Base-by-base conservation (phyloP, 1,284 basidiomycete genomes). In the Vanrija sp. region DNA sequence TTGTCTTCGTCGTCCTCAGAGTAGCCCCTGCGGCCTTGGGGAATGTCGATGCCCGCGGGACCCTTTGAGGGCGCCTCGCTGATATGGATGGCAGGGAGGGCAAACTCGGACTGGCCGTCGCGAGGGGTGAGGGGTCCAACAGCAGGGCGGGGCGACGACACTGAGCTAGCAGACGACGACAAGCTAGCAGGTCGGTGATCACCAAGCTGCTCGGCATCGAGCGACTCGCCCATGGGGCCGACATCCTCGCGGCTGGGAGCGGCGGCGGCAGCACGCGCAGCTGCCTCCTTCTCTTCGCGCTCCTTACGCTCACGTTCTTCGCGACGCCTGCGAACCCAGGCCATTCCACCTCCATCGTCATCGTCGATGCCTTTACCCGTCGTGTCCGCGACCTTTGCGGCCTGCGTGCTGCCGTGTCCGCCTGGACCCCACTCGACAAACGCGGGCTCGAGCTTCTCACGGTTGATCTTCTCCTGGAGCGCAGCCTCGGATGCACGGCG, bases 331-430 rank as follows among this genome's bases (percentile, higher is more conserved):
- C 70, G 71, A 43, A 76, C 70, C 75, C 75, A 77, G 7, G 68
- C 70, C 71, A 77, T 76, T 9, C 75, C 75, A 43, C 73, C 71
- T 12, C 75, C 75, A 54, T 76, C 75, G 47, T 76, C 73, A 14
- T 67, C 66, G 42, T 76, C 74, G 9, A 53, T 62, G 12, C 38
- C 28, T 38, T 49, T 51, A n/a, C 23, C 34, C 12, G 1, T 61
- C 58, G 8, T 55, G 43, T 19, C 28, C 26, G 25, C 47, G 1
- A 12, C 9, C n/a, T 38, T 51, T 14, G 21, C 56, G 51, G 10
- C 28, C 28, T n/a, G 38, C 47, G 23, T 18, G 50, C 39, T 18
- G 38, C 44, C 26, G 19, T 47, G 25, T 12, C 25, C 49, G 25
- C 52, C 59, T 45, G 64, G 50, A 5, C 75, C 74, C 75, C 75